A percentile compares a stretch with the other conserved stretches of the same genome.
Evolutionary conservation across 306 rosid genomes (phyloP).

Genomic region (Vicia faba): DNA sequence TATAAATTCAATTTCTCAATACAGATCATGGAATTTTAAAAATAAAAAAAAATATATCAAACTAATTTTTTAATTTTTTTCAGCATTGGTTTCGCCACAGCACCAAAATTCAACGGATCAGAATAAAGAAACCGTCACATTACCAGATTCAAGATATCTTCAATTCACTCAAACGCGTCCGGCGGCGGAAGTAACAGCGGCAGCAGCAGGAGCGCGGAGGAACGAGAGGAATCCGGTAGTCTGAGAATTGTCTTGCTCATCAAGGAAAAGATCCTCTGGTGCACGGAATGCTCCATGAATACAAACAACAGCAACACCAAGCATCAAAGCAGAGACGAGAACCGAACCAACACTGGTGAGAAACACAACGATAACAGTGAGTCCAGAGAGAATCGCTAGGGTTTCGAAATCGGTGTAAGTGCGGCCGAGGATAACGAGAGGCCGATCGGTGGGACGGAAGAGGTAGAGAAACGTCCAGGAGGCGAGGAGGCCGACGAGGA

Average conservation of each 20-base stretch:
- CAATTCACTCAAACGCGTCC: conserved; percentile 48
- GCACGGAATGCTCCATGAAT: conserved; percentile 81
- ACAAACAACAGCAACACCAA: conserved; percentile 62
- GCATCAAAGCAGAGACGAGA: conserved; percentile 66
- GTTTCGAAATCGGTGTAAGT: conserved; percentile 76
- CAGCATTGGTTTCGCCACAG: conserved; percentile 18
- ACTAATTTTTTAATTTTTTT: background rate
- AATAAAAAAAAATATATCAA: background rate
- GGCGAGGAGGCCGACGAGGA: conserved; percentile 66
- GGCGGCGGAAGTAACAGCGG: conserved; percentile 47
- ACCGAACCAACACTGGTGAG: conserved; percentile 89
- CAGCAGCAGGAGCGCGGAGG: conserved; percentile 58
- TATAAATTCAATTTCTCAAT: conserved; percentile 29
- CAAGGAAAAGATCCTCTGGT: conserved; percentile 92
- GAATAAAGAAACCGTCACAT: conserved; percentile 21
- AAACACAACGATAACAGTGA: conserved; percentile 64
- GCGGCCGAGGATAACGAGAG: conserved; percentile 76
- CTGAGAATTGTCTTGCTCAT: conserved; percentile 57
- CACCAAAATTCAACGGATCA: conserved; percentile 34
- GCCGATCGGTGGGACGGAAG: conserved; percentile 94
- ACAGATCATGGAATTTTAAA: conserved; percentile 1
- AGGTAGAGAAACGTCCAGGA: conserved; percentile 91
- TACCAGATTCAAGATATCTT: conserved; percentile 17
- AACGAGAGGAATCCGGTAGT: conserved; percentile 66
- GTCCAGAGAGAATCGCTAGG: conserved; percentile 51